These are phyloP conservation scores for Metschnikowia amazonensis DNA, from an alignment of 805 yeast genomes.

Conservation along the genomic window DNA sequence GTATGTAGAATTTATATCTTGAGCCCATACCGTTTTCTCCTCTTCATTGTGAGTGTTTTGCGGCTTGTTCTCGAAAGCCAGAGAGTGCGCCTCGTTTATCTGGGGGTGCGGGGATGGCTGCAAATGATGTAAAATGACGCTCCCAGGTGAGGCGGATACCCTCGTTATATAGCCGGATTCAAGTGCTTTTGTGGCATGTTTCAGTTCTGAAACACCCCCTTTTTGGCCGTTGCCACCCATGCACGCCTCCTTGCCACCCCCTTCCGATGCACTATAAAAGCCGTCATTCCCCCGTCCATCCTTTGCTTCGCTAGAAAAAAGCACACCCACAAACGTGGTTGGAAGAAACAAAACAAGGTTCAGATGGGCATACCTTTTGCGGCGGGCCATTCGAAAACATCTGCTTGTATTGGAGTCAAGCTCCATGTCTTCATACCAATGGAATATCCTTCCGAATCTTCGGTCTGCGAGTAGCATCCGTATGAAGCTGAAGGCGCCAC, in stretches of 20 bases:
- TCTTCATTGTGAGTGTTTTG: background rate
- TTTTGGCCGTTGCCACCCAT: background rate
- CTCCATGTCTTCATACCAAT: slow-evolving; percentile 1
- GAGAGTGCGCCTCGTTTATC: background rate
- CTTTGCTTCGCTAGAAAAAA: slow-evolving; percentile 43
- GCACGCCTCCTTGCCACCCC: background rate
- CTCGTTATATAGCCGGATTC: background rate
- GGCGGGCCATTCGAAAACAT: slow-evolving; percentile 57
- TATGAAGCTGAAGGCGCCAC: background rate
- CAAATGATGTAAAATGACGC: background rate
- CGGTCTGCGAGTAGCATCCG: background rate
- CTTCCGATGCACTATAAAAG: background rate
- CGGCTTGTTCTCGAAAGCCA: background rate
- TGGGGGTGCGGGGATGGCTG: slow-evolving; percentile 1
- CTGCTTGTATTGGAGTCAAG: slow-evolving; percentile 3
- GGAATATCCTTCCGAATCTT: background rate
- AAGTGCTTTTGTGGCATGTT: background rate
- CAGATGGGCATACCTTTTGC: slow-evolving; percentile 48
- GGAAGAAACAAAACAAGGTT: slow-evolving; percentile 49
- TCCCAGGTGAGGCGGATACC: background rate
- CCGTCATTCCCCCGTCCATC: background rate
- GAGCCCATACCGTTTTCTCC: background rate
- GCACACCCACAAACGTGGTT: slow-evolving; percentile 58
- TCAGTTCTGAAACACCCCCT: background rate
- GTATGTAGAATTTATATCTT: background rate